Conservation (phyloP, 75 land plant genomes). For the Selaginella tamariscina region DNA sequence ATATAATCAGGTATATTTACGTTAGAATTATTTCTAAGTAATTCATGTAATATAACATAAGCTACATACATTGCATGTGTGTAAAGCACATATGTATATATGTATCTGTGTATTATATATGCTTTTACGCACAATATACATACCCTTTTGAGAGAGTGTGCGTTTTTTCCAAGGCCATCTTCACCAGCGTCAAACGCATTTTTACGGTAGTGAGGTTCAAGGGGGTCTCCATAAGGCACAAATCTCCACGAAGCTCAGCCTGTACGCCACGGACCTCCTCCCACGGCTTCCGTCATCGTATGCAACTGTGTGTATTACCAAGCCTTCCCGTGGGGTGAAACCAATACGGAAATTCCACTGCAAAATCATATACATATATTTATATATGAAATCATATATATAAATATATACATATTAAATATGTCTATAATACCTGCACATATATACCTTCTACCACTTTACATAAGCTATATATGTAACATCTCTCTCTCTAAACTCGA, state of each 20-base stretch:
- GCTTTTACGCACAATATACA: not conserved
- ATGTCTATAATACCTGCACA: no score
- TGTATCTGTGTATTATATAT: not conserved
- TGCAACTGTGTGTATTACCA: slow-evolving; percentile 87
- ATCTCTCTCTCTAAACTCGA: no score
- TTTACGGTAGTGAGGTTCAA: slow-evolving; percentile 94
- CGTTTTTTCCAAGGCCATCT: slow-evolving; percentile 97
- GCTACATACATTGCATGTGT: no score
- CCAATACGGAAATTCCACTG: slow-evolving; percentile 99
- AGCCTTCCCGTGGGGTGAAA: slow-evolving; percentile 88
- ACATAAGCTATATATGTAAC: no score
- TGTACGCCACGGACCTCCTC: slow-evolving; percentile 80
- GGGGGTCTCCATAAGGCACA: slow-evolving; percentile 97
- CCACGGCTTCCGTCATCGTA: slow-evolving; percentile 96
- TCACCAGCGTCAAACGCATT: slow-evolving; percentile 99
- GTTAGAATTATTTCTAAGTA: no score
- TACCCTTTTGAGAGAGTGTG: slow-evolving; percentile 90
- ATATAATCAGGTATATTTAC: no score
- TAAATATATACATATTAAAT: no score
- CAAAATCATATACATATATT: not conserved
- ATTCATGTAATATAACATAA: no score
- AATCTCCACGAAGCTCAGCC: slow-evolving; percentile 98
- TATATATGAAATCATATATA: no score
- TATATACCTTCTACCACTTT: no score
- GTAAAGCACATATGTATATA: slow-evolving; percentile 2